These are phyloP conservation scores for Microdochium paspali DNA, from an alignment of 2,329 filamentous ascomycete genomes.

Conservation along the genomic window DNA sequence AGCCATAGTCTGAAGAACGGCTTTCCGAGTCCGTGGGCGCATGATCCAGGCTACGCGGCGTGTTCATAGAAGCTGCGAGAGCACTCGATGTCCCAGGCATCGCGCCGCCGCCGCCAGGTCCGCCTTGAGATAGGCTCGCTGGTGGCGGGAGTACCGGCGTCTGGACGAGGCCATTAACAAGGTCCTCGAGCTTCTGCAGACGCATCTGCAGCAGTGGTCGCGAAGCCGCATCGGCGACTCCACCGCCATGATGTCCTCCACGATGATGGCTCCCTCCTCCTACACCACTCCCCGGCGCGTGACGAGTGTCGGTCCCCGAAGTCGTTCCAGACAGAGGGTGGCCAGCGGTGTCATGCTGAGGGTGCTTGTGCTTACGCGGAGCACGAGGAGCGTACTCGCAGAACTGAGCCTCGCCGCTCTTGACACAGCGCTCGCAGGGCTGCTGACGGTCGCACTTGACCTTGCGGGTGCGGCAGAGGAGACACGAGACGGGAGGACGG, in stretches of 20 bases:
- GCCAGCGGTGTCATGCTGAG: not conserved
- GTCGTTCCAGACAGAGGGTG: not conserved
- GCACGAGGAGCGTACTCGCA: constrained; percentile 26
- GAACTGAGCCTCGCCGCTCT: constrained; percentile 23
- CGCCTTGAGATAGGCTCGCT: not conserved
- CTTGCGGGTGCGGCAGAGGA: constrained; percentile 23
- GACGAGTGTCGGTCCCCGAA: not conserved
- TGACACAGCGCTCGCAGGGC: constrained; percentile 28
- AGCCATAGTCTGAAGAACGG: constrained; percentile 16
- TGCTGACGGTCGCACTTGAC: constrained; percentile 29
- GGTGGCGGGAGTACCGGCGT: constrained; percentile 2
- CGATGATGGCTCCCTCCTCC: constrained; percentile 11
- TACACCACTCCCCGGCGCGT: constrained; percentile 2
- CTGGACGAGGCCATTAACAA: constrained; percentile 21
- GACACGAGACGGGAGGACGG: constrained; percentile 23
- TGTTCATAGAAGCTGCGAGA: constrained; percentile 13
- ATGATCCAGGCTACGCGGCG: constrained; percentile 17
- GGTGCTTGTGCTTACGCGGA: constrained; percentile 15
- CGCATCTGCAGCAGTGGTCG: constrained; percentile 22
- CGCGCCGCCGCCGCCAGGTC: not conserved
- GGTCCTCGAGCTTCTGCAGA: constrained; percentile 24
- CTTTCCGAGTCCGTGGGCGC: constrained; percentile 12
- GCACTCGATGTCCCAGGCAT: constrained; percentile 1
- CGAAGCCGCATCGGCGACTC: constrained; percentile 14
- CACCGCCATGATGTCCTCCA: constrained; percentile 6